A percentile compares a stretch with the other conserved stretches of the same genome.
phyloP scores from a whole-genome alignment of 306 rosid species.

The Glycine tomentella region DNA sequence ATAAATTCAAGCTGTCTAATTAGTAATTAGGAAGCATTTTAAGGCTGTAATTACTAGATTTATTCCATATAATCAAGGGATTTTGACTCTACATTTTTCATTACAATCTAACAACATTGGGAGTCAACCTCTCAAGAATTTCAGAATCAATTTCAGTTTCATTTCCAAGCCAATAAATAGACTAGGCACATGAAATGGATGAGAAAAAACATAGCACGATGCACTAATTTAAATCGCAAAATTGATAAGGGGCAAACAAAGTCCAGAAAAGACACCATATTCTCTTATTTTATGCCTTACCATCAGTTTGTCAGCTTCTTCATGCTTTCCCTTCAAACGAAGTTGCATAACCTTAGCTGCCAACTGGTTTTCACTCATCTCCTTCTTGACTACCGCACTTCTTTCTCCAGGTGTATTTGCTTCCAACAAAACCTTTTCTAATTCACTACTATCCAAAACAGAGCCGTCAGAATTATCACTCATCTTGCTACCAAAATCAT shows the following conservation, averaged over 20 bases:
- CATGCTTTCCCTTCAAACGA: conserved; percentile 89
- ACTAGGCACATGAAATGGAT: conserved; percentile 1
- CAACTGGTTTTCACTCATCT: conserved; percentile 83
- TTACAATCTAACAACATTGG: not conserved
- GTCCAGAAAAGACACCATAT: not conserved
- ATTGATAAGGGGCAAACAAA: not conserved
- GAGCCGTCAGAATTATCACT: conserved; percentile 51
- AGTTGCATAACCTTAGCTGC: conserved; percentile 98
- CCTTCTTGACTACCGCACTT: conserved; percentile 50
- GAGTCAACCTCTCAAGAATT: not conserved
- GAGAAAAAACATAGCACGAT: not conserved
- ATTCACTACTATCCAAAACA: conserved; percentile 49
- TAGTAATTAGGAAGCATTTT: not conserved
- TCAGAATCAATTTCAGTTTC: not conserved
- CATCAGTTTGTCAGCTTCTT: conserved; percentile 85
- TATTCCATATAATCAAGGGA: not conserved
- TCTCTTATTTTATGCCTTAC: conserved; percentile 53
- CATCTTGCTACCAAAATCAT: conserved; percentile 49
- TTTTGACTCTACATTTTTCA: not conserved
- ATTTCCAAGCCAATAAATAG: not conserved
- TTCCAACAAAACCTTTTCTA: conserved; percentile 46
- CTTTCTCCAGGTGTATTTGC: conserved; percentile 49
- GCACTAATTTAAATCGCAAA: not conserved
- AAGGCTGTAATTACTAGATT: not conserved
- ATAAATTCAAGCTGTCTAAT: not conserved